Evolutionary conservation across 164 flowering plant genomes (phyloP).

Genomic region (Vitis labrusca): DNA sequence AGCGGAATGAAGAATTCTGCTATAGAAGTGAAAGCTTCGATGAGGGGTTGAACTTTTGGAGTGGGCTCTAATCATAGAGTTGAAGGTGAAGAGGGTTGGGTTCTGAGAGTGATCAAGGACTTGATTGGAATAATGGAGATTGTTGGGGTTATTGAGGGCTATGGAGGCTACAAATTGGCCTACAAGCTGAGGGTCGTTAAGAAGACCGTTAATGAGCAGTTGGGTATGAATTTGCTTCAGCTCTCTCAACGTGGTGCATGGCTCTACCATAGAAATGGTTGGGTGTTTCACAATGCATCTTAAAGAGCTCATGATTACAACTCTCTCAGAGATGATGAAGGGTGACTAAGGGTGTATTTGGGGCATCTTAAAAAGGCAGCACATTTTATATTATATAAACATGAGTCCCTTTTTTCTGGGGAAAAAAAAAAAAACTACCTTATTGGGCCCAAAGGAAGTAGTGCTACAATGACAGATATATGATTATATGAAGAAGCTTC

Average conservation of each 20-base stretch:
- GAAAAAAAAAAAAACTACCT: too few relatives aligned
- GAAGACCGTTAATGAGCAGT: slow-evolving; percentile 32
- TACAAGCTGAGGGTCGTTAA: slow-evolving; percentile 24
- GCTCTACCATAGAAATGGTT: slow-evolving; percentile 26
- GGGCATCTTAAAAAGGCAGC: too few relatives aligned
- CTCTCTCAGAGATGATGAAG: not conserved
- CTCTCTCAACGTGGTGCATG: slow-evolving; percentile 25
- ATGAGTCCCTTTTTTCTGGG: too few relatives aligned
- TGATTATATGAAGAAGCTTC: too few relatives aligned
- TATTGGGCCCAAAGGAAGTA: too few relatives aligned
- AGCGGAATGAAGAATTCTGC: slow-evolving; percentile 23
- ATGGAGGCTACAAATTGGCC: slow-evolving; percentile 42
- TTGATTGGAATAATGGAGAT: slow-evolving; percentile 35
- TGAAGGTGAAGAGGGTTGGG: slow-evolving; percentile 43
- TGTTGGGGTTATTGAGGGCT: slow-evolving; percentile 28
- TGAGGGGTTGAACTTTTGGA: slow-evolving; percentile 43
- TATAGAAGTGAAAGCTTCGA: slow-evolving; percentile 34
- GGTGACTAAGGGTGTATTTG: too few relatives aligned
- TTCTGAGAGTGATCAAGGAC: slow-evolving; percentile 25
- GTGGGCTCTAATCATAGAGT: slow-evolving; percentile 55
- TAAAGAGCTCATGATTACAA: slow-evolving; percentile 18
- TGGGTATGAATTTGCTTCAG: slow-evolving; percentile 53
- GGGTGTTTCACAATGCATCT: slow-evolving; percentile 32
- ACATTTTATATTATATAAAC: too few relatives aligned
- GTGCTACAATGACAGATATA: too few relatives aligned